These are phyloP conservation scores for Tylopilus rubrobrunneus DNA, from an alignment of 768 basidiomycete genomes.

Conservation along the genomic window DNA sequence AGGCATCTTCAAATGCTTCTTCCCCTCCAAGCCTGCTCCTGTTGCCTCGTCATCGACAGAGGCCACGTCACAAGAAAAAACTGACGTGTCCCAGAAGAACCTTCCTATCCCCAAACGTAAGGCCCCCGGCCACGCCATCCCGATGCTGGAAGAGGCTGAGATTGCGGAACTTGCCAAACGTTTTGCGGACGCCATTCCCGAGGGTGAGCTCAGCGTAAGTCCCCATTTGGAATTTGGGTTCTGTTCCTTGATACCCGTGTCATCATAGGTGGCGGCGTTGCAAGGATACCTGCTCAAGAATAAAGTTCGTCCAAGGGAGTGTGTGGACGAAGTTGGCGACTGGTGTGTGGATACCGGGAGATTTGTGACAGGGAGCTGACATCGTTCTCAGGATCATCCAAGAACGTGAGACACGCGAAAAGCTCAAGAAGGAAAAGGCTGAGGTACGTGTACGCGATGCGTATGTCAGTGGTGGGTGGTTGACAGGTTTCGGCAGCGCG, in stretches of 20 bases:
- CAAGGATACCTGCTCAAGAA: slow-evolving; percentile 88
- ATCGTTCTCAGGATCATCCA: slow-evolving; percentile 47
- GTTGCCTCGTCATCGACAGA: slow-evolving; percentile 6
- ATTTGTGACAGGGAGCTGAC: slow-evolving; percentile 4
- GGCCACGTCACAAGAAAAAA: slow-evolving; percentile 16
- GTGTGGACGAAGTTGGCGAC: slow-evolving; percentile 72
- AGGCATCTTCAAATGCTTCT: slow-evolving; percentile 92
- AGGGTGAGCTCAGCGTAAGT: slow-evolving; percentile 82
- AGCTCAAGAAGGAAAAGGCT: slow-evolving; percentile 76
- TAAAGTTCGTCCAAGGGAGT: slow-evolving; percentile 84
- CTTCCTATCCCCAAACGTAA: slow-evolving; percentile 67
- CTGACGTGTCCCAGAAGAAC: slow-evolving; percentile 61
- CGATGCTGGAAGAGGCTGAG: slow-evolving; percentile 71
- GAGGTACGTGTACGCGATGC: slow-evolving; percentile 35
- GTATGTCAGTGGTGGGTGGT: neutral
- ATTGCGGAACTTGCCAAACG: slow-evolving; percentile 74
- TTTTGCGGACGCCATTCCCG: slow-evolving; percentile 80
- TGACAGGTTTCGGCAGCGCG: slow-evolving; percentile 46
- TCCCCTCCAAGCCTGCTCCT: slow-evolving; percentile 54
- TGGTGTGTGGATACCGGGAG: slow-evolving; percentile 44
- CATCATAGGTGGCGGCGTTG: slow-evolving; percentile 65
- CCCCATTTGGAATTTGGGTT: neutral
- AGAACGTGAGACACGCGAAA: slow-evolving; percentile 81
- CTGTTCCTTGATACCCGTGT: neutral
- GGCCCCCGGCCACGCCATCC: slow-evolving; percentile 51